Conservation (phyloP, 1,139 yeast genomes). For the Zygoascus sp. region DNA sequence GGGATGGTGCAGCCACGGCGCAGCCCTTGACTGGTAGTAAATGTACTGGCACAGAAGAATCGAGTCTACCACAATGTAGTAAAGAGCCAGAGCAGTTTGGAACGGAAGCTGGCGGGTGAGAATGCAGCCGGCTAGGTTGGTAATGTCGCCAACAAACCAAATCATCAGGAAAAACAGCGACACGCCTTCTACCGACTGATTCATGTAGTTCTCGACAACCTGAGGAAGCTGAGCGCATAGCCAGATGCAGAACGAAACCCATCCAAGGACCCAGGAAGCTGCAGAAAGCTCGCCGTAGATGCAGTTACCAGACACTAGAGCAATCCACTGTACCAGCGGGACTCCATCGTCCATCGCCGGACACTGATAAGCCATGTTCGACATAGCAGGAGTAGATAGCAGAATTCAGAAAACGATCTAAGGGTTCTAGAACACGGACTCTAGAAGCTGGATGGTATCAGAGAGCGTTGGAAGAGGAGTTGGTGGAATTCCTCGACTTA, state of each 20-base stretch:
- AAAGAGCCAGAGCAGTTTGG: constrained; percentile 69
- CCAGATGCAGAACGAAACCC: constrained; percentile 60
- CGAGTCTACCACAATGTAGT: constrained; percentile 69
- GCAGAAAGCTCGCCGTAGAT: constrained; percentile 31
- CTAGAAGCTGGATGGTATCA: not conserved
- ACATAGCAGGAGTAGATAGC: not conserved
- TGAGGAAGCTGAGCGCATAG: constrained; percentile 88
- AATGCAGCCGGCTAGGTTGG: constrained; percentile 76
- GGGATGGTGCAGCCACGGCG: constrained; percentile 4
- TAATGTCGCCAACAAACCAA: constrained; percentile 83
- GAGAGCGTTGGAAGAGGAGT: not conserved
- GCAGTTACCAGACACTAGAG: constrained; percentile 30
- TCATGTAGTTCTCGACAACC: constrained; percentile 64
- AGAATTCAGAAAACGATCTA: not conserved
- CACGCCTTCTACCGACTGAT: constrained; percentile 81
- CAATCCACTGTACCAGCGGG: constrained; percentile 31
- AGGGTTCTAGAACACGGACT: not conserved
- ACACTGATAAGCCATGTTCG: constrained; percentile 14
- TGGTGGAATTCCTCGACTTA: not conserved
- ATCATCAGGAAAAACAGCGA: constrained; percentile 68
- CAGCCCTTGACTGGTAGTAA: constrained; percentile 45
- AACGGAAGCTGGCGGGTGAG: constrained; percentile 72
- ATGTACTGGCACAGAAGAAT: constrained; percentile 71
- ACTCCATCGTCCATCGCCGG: constrained; percentile 21
- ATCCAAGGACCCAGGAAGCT: constrained; percentile 40